These are phyloP conservation scores for Malassezia caprae DNA, from an alignment of 1,284 basidiomycete genomes.

Conservation along the genomic window DNA sequence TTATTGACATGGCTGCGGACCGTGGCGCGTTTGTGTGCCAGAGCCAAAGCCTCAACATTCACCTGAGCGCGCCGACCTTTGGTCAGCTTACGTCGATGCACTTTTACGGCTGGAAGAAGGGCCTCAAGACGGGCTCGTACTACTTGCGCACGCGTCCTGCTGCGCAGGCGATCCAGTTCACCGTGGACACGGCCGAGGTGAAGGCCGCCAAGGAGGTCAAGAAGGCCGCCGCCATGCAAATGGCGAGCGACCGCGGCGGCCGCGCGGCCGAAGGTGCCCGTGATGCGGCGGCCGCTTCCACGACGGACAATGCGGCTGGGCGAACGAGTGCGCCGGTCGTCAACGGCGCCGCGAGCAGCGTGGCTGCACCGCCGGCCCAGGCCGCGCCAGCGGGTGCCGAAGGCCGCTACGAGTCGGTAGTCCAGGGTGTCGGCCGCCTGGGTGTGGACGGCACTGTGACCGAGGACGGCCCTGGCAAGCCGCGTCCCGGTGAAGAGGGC, in stretches of 20 bases:
- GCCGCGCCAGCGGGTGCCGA: background rate
- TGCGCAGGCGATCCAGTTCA: conserved; percentile 95
- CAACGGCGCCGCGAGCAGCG: background rate
- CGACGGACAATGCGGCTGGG: background rate
- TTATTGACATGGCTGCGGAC: conserved; percentile 94
- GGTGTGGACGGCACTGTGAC: conserved; percentile 41
- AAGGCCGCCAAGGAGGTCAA: conserved; percentile 59
- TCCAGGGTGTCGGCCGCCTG: conserved; percentile 33
- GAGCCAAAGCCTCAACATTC: conserved; percentile 70
- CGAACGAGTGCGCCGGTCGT: conserved; percentile 4
- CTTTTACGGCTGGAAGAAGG: conserved; percentile 99
- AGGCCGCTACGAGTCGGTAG: conserved; percentile 13
- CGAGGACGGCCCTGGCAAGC: conserved; percentile 32
- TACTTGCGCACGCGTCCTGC: conserved; percentile 91
- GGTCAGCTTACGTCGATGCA: conserved; percentile 87
- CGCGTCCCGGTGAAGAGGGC: conserved; percentile 4
- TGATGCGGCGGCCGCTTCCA: background rate
- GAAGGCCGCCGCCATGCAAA: conserved; percentile 11
- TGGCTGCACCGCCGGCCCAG: too few species aligned
- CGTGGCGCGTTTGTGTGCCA: conserved; percentile 98
- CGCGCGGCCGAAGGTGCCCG: background rate
- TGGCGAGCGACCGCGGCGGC: conserved; percentile 1
- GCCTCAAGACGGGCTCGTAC: conserved; percentile 76
- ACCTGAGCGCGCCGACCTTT: conserved; percentile 78
- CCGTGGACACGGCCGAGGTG: conserved; percentile 68